phyloP scores from a whole-genome alignment of 2,329 filamentous ascomycete species.

The Xylariaceae sp. region DNA sequence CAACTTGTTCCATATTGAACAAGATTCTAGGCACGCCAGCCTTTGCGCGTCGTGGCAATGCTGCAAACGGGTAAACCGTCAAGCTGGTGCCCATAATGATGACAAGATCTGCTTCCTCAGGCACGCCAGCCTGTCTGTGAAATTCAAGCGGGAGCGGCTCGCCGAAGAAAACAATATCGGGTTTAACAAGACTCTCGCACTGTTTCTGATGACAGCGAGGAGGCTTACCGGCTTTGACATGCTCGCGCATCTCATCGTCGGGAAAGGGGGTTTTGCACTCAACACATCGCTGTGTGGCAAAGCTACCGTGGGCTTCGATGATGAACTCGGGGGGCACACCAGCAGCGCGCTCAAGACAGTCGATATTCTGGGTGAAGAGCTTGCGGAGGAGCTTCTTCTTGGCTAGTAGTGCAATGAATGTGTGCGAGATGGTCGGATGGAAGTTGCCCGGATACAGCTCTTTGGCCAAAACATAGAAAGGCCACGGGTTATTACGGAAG shows the following conservation, averaged over 20 bases:
- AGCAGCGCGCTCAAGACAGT: slow-evolving; percentile 84
- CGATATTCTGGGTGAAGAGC: slow-evolving; percentile 97
- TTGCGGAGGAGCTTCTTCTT: slow-evolving; percentile 74
- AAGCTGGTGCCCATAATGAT: slow-evolving; percentile 89
- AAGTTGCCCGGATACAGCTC: slow-evolving; percentile 91
- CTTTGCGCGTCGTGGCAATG: slow-evolving; percentile 62
- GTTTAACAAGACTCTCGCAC: slow-evolving; percentile 82
- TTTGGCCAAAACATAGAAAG: slow-evolving; percentile 88
- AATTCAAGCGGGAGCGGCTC: slow-evolving; percentile 60
- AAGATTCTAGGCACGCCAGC: slow-evolving; percentile 70
- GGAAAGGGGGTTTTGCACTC: slow-evolving; percentile 75
- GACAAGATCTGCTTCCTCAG: slow-evolving; percentile 65
- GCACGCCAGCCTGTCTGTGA: slow-evolving; percentile 48
- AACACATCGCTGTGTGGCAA: slow-evolving; percentile 86
- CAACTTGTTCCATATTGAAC: slow-evolving; percentile 83
- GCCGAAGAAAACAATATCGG: slow-evolving; percentile 93
- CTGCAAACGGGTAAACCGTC: slow-evolving; percentile 83
- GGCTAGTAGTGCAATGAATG: slow-evolving; percentile 79
- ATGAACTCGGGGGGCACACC: slow-evolving; percentile 79
- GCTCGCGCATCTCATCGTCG: slow-evolving; percentile 66
- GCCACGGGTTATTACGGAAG: slow-evolving; percentile 77
- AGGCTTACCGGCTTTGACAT: slow-evolving; percentile 63
- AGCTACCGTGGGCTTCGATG: slow-evolving; percentile 92
- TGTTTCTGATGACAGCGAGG: slow-evolving; percentile 59
- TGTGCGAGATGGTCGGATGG: slow-evolving; percentile 83